Evolutionary conservation across 1,139 yeast genomes (phyloP), one percentile per base, ranked within the genome.

Genomic region (Yamadazyma triangularis): DNA sequence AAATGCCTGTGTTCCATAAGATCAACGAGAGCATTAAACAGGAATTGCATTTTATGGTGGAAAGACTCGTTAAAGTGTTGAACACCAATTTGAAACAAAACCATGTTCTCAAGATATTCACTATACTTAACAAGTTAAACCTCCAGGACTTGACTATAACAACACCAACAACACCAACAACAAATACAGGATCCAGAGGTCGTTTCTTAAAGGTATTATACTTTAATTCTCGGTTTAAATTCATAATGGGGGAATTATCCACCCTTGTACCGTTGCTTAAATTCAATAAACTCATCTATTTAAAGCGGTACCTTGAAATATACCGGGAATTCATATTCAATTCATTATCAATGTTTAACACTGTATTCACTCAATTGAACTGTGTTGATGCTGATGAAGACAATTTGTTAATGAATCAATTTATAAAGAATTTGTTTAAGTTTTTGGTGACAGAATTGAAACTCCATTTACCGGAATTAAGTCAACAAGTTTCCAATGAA

Each of bases 291-390:
- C 79, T 83, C 39, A 77, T 80, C 38, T 85, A 80, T 48, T 62
- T 88, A 34, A 88, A 88, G 45, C 64, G 95, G 41, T 81, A 74
- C 47, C 72, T 88, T 27, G 97, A 91, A 53, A 76, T 85, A 4
- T 78, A 85, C 39, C 68, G 98, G 50, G 96, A 89, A 51, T 81
- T 77, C 44, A 76, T 85, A 10, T 84, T 80, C 53, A 82, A 79
- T 21, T 76, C 93, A 0, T 64, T 86, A 4, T 74, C 84, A 27
- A 76, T 81, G 8, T 82, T 72, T 51, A 68, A 70, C 34, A 73
- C 86, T 6, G 72, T 84, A 0, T 84, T 86, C 46, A 73, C 51
- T 24, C 42, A 45, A 13, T 32, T 49, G 10, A 35, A 35, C 12
- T 31, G 42, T 13, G 24, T 34, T 2, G 40, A 46, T 10, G 44